Conservation (phyloP, 768 basidiomycete genomes). For the Podaxis sp. region DNA sequence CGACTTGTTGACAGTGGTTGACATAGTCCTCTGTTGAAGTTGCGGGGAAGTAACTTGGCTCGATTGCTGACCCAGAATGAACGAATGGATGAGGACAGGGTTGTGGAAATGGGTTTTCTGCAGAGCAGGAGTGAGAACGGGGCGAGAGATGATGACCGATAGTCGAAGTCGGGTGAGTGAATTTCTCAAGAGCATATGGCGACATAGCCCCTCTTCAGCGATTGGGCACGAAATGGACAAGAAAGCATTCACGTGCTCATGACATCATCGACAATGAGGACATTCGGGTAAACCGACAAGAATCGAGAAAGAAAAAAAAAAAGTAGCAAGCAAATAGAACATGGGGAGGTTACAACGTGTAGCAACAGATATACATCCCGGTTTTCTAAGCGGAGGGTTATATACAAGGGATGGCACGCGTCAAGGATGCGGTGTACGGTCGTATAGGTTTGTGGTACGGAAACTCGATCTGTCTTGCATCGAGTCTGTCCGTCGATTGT, state of each 20-base stretch:
- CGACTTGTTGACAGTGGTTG: conserved; percentile 39
- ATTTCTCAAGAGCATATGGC: conserved; percentile 1
- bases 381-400: background rate
- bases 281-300: background rate
- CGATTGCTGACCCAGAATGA: background rate
- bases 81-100: background rate
- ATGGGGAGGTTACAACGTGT: background rate
- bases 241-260: background rate
- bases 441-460: conserved; percentile 31
- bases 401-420: background rate
- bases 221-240: background rate
- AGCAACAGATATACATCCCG: background rate
- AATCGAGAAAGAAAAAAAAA: background rate
- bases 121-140: background rate
- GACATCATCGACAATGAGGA: background rate
- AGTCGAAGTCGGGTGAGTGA: background rate
- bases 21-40: conserved; percentile 28
- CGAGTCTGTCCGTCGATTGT: conserved; percentile 50
- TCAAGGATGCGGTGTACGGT: conserved; percentile 2
- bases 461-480: conserved; percentile 89
- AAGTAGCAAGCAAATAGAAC: background rate
- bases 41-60: background rate
- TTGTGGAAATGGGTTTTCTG: background rate
- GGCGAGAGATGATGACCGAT: background rate
- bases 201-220: background rate